A percentile compares a stretch with the other conserved stretches of the same genome.
Conservation (phyloP, 495 filamentous ascomycete species). For the Saxophila tyrrhenica region DNA sequence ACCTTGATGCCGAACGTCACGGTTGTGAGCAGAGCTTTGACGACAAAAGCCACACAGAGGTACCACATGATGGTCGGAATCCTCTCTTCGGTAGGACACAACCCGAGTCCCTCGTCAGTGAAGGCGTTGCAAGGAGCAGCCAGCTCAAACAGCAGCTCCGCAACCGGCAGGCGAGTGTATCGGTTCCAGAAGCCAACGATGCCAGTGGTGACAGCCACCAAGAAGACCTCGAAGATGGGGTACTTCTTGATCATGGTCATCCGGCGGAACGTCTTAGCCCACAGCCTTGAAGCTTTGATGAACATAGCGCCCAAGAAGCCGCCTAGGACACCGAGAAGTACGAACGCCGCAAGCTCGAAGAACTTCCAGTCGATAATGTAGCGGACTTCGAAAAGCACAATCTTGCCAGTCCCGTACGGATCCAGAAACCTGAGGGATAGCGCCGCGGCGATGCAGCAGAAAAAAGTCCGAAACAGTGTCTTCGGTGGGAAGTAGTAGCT, state of each 20-base stretch:
- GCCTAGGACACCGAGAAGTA: slow-evolving; percentile 72
- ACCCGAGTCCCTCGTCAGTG: slow-evolving; percentile 44
- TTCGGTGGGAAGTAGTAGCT: slow-evolving; percentile 98
- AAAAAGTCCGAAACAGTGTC: slow-evolving; percentile 94
- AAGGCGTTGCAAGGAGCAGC: slow-evolving; percentile 74
- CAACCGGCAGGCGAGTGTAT: slow-evolving; percentile 78
- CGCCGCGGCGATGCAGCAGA: slow-evolving; percentile 90
- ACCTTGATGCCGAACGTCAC: slow-evolving; percentile 93
- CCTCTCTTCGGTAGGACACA: slow-evolving; percentile 67
- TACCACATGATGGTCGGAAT: slow-evolving; percentile 61
- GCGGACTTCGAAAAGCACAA: slow-evolving; percentile 89
- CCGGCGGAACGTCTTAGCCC: slow-evolving; percentile 80
- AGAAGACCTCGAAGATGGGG: slow-evolving; percentile 74
- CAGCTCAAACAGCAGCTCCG: slow-evolving; percentile 81
- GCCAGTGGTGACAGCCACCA: slow-evolving; percentile 80
- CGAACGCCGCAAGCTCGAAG: slow-evolving; percentile 80
- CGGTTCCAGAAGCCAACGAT: slow-evolving; percentile 85
- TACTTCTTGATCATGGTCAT: slow-evolving; percentile 69
- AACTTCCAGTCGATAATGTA: slow-evolving; percentile 90
- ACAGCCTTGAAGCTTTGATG: slow-evolving; percentile 85
- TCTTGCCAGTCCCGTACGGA: slow-evolving; percentile 90
- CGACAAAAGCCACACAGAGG: slow-evolving; percentile 66
- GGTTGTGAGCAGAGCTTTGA: slow-evolving; percentile 79
- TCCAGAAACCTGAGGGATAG: slow-evolving; percentile 88
- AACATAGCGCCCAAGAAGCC: slow-evolving; percentile 81